These are phyloP conservation scores for Digitaria exilis DNA, from an alignment of 202 grass and related monocot genomes.

Conservation along the genomic window DNA sequence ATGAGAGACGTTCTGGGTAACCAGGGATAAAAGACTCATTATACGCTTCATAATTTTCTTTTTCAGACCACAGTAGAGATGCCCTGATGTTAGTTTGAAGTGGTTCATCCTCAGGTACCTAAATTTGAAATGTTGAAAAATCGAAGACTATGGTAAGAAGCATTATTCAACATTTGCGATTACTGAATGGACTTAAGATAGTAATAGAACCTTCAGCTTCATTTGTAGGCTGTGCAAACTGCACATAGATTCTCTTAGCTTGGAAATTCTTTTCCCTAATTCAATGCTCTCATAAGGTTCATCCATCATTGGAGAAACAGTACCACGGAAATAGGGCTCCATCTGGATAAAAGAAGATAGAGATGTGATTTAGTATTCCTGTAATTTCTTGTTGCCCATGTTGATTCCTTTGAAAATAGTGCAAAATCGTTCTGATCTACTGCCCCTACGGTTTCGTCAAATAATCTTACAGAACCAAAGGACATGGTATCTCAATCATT, in stretches of 20 bases:
- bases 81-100: constrained; percentile 85
- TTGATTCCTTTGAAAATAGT: constrained; percentile 13
- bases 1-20: constrained; percentile 73
- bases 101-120: constrained; percentile 79
- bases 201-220: constrained; percentile 69
- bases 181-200: constrained; percentile 1
- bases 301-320: constrained; percentile 74
- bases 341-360: constrained; percentile 78
- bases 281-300: constrained; percentile 39
- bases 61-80: constrained; percentile 85
- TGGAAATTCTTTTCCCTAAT: constrained; percentile 61
- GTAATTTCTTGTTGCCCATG: background rate
- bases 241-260: constrained; percentile 68
- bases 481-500: background rate
- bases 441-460: background rate
- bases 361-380: constrained; percentile 14
- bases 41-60: constrained; percentile 47
- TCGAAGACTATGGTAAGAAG: constrained; percentile 11
- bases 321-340: constrained; percentile 85
- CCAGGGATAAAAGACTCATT: constrained; percentile 70
- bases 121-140: constrained; percentile 36
- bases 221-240: constrained; percentile 89
- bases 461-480: background rate
- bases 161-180: constrained; percentile 15
- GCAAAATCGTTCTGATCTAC: constrained; percentile 3